Conservation (phyloP, 257 asterid genomes). For the Linderniella brevidens region DNA sequence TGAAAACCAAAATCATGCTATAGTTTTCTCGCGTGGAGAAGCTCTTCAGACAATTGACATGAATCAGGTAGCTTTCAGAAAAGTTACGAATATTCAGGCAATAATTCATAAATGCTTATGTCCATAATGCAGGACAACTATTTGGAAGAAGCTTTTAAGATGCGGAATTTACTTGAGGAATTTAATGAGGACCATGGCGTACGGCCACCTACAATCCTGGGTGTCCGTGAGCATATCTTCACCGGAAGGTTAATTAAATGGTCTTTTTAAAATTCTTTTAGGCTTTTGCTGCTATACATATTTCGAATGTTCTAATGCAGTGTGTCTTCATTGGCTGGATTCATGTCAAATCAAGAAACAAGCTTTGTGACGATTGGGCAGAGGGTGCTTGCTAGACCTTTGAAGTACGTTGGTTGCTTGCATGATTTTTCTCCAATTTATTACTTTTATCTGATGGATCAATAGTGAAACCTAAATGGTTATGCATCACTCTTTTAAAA, state of each 20-base stretch:
- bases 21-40: conserved; percentile 83
- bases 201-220: conserved; percentile 83
- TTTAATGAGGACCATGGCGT: conserved; percentile 95
- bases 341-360: conserved; percentile 97
- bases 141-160: conserved; percentile 94
- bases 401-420: conserved; percentile 42
- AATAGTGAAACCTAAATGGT: neutral
- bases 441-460: conserved; percentile 7
- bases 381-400: conserved; percentile 95
- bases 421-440: too few relatives aligned
- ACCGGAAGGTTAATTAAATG: conserved; percentile 59
- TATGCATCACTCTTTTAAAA: conserved; percentile 1
- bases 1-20: conserved; percentile 98
- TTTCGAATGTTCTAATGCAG: conserved; percentile 32
- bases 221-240: conserved; percentile 94
- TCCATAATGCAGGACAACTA: conserved; percentile 61
- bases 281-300: conserved; percentile 14
- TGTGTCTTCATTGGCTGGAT: conserved; percentile 98
- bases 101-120: neutral
- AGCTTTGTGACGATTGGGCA: conserved; percentile 99
- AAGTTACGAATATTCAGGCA: conserved; percentile 5
- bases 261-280: conserved; percentile 8
- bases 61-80: conserved; percentile 65
- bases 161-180: conserved; percentile 95
- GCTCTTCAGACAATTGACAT: conserved; percentile 98